These are phyloP conservation scores for Ascochyta clinopodiicola DNA, from an alignment of 2,329 filamentous ascomycete genomes.

Conservation along the genomic window DNA sequence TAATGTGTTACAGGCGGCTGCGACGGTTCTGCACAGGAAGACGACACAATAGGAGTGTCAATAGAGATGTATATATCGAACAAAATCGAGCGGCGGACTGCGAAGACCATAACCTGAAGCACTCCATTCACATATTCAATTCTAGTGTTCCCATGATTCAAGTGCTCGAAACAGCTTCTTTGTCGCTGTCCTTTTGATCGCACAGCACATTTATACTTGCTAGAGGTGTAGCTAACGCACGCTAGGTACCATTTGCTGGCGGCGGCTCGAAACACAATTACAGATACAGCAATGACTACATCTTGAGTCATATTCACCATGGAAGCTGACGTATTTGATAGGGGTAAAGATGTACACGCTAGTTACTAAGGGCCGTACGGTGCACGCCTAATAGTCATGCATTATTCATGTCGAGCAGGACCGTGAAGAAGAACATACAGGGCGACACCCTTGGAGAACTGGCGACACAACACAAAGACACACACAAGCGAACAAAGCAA, in stretches of 20 bases:
- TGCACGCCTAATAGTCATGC: not conserved
- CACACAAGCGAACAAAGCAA: conserved; percentile 6
- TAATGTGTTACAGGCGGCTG: conserved; percentile 41
- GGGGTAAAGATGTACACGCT: no score
- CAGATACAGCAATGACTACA: no score
- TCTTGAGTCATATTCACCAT: no score
- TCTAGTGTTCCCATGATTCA: not conserved
- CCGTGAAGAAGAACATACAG: conserved; percentile 8
- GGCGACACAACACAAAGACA: not conserved
- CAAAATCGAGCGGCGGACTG: not conserved
- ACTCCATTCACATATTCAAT: not conserved
- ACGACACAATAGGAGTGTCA: conserved; percentile 2
- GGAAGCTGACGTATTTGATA: no score
- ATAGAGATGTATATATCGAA: not conserved
- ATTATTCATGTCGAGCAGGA: not conserved
- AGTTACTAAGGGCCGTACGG: no score
- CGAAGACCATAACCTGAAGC: not conserved
- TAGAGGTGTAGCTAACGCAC: no score
- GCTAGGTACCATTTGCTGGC: no score
- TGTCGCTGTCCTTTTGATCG: no score
- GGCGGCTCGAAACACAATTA: no score
- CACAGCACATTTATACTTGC: no score
- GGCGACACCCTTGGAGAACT: conserved; percentile 1
- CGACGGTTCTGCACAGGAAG: conserved; percentile 47
- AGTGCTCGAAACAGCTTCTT: no score